A percentile compares a stretch with the other conserved stretches of the same genome.
These are phyloP conservation scores for Paradendryphiella salina DNA, from an alignment of 2,329 filamentous ascomycete genomes.

Conservation along the genomic window DNA sequence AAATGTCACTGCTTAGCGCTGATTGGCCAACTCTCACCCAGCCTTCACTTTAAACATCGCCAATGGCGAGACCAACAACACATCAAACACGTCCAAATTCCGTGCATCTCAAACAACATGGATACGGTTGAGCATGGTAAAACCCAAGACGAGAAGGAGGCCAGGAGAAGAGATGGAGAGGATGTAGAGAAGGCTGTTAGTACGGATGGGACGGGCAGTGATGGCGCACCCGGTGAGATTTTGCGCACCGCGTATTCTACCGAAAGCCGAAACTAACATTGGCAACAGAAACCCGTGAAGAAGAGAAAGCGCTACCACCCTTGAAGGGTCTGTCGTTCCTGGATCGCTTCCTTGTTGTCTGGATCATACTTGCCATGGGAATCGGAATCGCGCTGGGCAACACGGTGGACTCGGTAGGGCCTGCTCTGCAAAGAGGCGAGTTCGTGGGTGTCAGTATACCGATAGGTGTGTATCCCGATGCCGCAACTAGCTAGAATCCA, in stretches of 20 bases:
- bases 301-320: constrained; percentile 22
- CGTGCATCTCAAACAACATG: constrained; percentile 10
- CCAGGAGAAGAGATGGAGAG: not conserved
- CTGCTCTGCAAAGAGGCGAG: constrained; percentile 67
- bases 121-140: constrained; percentile 21
- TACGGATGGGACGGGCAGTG: not conserved
- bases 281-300: not conserved
- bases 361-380: constrained; percentile 79
- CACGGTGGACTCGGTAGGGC: constrained; percentile 66
- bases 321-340: constrained; percentile 50
- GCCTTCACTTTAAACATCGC: not conserved
- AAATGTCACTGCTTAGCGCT: not conserved
- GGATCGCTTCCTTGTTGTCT: constrained; percentile 53
- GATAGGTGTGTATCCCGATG: constrained; percentile 55
- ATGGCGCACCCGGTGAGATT: not conserved
- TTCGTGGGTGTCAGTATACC: constrained; percentile 73
- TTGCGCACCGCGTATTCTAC: not conserved
- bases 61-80: not conserved
- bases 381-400: constrained; percentile 76
- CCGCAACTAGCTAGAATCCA: not conserved
- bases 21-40: not conserved
- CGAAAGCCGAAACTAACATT: constrained; percentile 2
- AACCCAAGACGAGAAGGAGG: constrained; percentile 6
- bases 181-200: constrained; percentile 8
- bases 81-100: too few species aligned